These are phyloP conservation scores for Pythium phragmiticola DNA, from an alignment of 352 stramenopile species.

Conservation along the genomic window DNA sequence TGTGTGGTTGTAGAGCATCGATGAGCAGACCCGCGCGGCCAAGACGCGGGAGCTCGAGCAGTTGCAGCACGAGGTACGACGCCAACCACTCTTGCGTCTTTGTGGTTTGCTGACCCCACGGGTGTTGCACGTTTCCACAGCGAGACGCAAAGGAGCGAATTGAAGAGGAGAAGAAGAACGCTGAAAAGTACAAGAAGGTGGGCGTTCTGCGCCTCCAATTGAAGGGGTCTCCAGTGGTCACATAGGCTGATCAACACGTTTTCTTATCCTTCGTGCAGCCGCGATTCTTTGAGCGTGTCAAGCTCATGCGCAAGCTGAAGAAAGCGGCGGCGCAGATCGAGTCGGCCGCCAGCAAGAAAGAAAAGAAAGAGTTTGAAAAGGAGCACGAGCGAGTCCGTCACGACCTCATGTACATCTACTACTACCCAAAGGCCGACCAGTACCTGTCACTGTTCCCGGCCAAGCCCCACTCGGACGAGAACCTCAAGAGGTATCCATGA, in stretches of 20 bases:
- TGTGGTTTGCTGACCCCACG: not conserved
- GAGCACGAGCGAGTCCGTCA: conserved; percentile 48
- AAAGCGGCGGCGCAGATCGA: conserved; percentile 52
- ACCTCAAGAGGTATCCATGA: conserved; percentile 33
- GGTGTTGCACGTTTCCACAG: conserved; percentile 2
- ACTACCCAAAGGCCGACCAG: conserved; percentile 68
- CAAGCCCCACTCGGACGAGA: conserved; percentile 49
- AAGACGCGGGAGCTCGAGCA: conserved; percentile 47
- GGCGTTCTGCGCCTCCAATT: not conserved
- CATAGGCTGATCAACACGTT: not conserved
- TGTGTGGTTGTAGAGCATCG: conserved; percentile 20
- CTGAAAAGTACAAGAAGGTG: conserved; percentile 82
- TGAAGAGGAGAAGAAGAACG: conserved; percentile 61
- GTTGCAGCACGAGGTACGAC: conserved; percentile 28
- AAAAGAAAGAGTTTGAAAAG: conserved; percentile 38
- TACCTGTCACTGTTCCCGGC: conserved; percentile 73
- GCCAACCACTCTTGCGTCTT: not conserved
- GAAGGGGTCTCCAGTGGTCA: too few species aligned
- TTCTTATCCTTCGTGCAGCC: conserved; percentile 31
- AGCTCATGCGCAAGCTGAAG: conserved; percentile 80
- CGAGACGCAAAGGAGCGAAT: conserved; percentile 23
- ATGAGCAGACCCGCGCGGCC: conserved; percentile 22
- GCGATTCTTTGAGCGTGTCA: conserved; percentile 81
- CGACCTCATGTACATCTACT: conserved; percentile 84
- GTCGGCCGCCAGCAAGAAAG: conserved; percentile 32